Evolutionary conservation across 352 stramenopile species (phyloP).

Genomic region (Globisporangium polare): DNA sequence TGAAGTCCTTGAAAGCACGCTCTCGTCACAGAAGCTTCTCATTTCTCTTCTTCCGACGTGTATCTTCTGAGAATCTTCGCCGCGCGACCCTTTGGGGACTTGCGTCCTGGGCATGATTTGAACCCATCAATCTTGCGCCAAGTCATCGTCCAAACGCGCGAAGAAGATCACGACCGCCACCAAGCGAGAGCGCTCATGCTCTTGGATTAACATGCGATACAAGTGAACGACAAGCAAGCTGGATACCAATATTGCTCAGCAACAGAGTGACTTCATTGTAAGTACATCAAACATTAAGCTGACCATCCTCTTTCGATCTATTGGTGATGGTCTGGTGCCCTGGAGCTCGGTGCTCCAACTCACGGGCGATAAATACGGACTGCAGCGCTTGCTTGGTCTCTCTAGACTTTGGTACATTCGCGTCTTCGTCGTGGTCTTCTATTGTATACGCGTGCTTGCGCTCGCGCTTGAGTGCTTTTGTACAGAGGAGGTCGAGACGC

Average conservation of each 20-base stretch:
- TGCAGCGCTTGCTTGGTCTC: not conserved
- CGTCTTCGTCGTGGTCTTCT: conserved; percentile 7
- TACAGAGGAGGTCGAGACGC: not conserved
- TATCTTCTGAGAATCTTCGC: not conserved
- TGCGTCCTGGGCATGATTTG: not conserved
- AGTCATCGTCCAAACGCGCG: not conserved
- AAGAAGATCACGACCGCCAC: not conserved
- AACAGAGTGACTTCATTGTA: conserved; percentile 3
- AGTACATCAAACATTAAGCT: conserved; percentile 5
- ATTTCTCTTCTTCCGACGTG: conserved; percentile 1
- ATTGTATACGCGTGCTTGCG: conserved; percentile 5
- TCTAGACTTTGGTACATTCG: conserved; percentile 9
- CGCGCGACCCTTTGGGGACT: not conserved
- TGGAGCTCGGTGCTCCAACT: not conserved
- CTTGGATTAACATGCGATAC: not conserved
- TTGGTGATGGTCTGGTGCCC: not conserved
- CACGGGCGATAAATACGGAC: conserved; percentile 12
- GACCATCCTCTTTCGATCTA: conserved; percentile 4
- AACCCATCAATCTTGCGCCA: not conserved
- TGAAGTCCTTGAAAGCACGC: too few relatives aligned
- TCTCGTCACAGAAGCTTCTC: too few relatives aligned
- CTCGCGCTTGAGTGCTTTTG: conserved; percentile 6
- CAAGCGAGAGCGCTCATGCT: not conserved
- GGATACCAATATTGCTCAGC: not conserved
- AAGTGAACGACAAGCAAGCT: not conserved